A percentile compares a stretch with the other conserved stretches of the same genome.
Evolutionary conservation across 305 asterid genomes (phyloP).

Genomic region (Stenogyne calaminthoides): DNA sequence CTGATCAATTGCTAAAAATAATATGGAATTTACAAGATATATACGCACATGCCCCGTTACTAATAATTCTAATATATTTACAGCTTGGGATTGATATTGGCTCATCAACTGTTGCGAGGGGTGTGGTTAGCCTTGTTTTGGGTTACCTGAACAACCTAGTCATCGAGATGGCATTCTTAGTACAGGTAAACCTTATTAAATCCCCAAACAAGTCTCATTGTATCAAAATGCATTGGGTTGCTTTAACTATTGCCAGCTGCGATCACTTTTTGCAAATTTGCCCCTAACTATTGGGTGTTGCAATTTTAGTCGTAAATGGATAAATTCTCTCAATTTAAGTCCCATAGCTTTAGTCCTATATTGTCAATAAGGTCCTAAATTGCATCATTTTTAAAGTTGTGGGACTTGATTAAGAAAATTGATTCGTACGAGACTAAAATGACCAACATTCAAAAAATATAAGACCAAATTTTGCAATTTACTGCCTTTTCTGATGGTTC

Average conservation of each 20-base stretch:
- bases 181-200: slow-evolving; percentile 62
- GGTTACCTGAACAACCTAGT: slow-evolving; percentile 95
- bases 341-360: too few relatives aligned
- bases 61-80: slow-evolving; percentile 26
- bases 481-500: too few relatives aligned
- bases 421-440: too few relatives aligned
- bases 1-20: background rate
- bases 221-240: background rate
- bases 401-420: too few relatives aligned
- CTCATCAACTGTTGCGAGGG: slow-evolving; percentile 96
- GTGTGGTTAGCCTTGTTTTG: slow-evolving; percentile 95
- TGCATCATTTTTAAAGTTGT: too few relatives aligned
- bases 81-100: slow-evolving; percentile 95
- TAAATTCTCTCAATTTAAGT: too few relatives aligned
- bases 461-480: too few relatives aligned
- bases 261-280: too few relatives aligned
- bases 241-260: background rate
- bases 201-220: background rate
- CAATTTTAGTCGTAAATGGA: too few relatives aligned
- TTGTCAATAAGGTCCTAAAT: too few relatives aligned
- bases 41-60: background rate
- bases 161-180: slow-evolving; percentile 91
- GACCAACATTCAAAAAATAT: too few relatives aligned
- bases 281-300: too few relatives aligned
- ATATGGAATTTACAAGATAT: slow-evolving; percentile 1